Evolutionary conservation across 179 eudicot genomes (phyloP).

Genomic region (Gypsophila paniculata): DNA sequence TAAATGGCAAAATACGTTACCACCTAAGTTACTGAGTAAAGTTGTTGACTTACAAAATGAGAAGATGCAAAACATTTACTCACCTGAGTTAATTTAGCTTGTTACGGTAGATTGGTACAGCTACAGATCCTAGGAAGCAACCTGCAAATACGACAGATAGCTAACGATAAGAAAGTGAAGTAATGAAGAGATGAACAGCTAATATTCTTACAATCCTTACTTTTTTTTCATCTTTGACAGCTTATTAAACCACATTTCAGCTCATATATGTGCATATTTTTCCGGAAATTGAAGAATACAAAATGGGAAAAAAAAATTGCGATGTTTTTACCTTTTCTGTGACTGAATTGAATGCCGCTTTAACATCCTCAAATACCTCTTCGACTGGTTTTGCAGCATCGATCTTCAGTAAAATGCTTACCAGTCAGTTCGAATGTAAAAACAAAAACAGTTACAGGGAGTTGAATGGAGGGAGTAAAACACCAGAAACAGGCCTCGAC

Average conservation of each 20-base stretch:
- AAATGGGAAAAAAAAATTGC: not conserved
- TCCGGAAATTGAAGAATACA: not conserved
- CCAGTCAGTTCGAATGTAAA: slow-evolving; percentile 14
- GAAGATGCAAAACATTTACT: not conserved
- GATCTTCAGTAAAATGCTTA: slow-evolving; percentile 38
- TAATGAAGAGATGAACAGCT: not conserved
- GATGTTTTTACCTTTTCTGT: slow-evolving; percentile 24
- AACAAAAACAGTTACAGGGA: too few species aligned
- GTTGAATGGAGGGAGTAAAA: too few species aligned
- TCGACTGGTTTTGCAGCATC: slow-evolving; percentile 71
- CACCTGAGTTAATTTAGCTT: slow-evolving; percentile 19
- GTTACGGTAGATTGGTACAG: slow-evolving; percentile 9
- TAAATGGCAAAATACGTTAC: not conserved
- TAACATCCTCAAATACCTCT: slow-evolving; percentile 79
- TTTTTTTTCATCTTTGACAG: too few species aligned
- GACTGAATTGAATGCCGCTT: slow-evolving; percentile 43
- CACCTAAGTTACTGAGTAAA: not conserved
- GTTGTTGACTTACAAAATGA: not conserved
- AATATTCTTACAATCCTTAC: too few species aligned
- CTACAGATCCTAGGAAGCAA: slow-evolving; percentile 12
- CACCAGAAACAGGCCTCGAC: too few species aligned
- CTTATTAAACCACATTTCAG: too few species aligned
- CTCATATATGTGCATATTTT: too few species aligned
- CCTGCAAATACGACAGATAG: slow-evolving; percentile 18
- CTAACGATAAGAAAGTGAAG: not conserved